A percentile compares a stretch with the other conserved stretches of the same genome.
phyloP scores from a whole-genome alignment of 2,329 filamentous ascomycete species.

The Pestalotiopsis fici region DNA sequence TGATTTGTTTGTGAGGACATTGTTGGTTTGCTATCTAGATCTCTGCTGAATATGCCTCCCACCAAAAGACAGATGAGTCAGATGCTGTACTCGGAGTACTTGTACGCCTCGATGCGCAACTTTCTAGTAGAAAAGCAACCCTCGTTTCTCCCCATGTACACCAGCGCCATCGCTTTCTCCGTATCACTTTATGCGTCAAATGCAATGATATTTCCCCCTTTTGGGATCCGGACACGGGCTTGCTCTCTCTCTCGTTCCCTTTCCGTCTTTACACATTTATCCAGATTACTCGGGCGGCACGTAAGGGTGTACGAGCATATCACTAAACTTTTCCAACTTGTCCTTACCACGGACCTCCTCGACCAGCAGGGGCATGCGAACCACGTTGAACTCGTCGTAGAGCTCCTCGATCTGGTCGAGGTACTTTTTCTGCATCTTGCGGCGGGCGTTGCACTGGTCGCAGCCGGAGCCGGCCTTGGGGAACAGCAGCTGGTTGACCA shows the following conservation, averaged over 20 bases:
- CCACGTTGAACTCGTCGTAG: constrained; percentile 98
- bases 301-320: constrained; percentile 79
- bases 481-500: constrained; percentile 97
- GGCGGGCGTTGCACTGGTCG: constrained; percentile 90
- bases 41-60: not conserved
- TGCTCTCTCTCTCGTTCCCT: too few relatives aligned
- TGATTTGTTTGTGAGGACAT: not conserved
- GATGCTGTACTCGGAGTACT: not conserved
- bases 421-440: constrained; percentile 99
- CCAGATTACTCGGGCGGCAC: constrained; percentile 56
- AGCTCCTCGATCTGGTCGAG: constrained; percentile 97
- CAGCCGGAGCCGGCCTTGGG: constrained; percentile 82
- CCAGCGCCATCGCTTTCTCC: not conserved
- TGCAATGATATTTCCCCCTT: not conserved
- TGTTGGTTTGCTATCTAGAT: not conserved
- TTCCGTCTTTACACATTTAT: too few relatives aligned
- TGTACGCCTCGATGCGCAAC: not conserved
- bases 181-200: not conserved
- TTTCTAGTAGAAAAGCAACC: not conserved
- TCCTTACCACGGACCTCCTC: constrained; percentile 97
- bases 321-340: constrained; percentile 85
- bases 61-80: not conserved
- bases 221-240: not conserved
- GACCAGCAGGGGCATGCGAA: constrained; percentile 94
- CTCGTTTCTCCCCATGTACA: not conserved